phyloP scores from a whole-genome alignment of 352 stramenopile genomes.

The Phytophthora fragariae region DNA sequence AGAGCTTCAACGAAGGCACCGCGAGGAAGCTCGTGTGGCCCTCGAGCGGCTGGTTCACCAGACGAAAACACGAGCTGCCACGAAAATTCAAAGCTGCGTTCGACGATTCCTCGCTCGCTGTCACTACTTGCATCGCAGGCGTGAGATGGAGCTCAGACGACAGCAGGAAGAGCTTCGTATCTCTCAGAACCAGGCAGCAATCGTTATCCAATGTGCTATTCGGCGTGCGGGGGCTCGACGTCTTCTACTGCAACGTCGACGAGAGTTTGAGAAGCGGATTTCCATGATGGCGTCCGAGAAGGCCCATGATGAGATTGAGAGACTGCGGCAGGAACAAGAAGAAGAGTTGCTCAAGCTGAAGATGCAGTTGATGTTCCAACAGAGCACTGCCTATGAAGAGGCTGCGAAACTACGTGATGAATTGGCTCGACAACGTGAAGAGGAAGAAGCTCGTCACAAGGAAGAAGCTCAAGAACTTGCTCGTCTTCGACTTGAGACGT shows the following conservation, averaged over 20 bases:
- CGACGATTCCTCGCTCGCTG: constrained; percentile 61
- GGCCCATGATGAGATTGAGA: constrained; percentile 82
- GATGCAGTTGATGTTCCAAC: constrained; percentile 69
- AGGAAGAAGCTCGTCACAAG: constrained; percentile 52
- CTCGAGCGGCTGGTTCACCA: constrained; percentile 67
- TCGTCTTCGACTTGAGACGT: constrained; percentile 55
- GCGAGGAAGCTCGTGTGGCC: constrained; percentile 54
- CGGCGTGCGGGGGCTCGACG: constrained; percentile 52
- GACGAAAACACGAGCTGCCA: constrained; percentile 64
- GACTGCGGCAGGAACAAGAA: constrained; percentile 75
- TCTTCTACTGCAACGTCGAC: constrained; percentile 51
- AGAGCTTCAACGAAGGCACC: constrained; percentile 48
- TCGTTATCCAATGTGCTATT: constrained; percentile 77
- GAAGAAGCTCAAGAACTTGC: constrained; percentile 68
- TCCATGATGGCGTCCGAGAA: constrained; percentile 87
- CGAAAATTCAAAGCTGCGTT: constrained; percentile 75
- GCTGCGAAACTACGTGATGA: constrained; percentile 51
- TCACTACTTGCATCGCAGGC: constrained; percentile 40
- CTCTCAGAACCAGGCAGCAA: constrained; percentile 53
- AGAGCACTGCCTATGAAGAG: constrained; percentile 57
- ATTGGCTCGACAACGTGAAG: constrained; percentile 52
- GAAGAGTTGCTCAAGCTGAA: constrained; percentile 71
- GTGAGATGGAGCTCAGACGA: constrained; percentile 41
- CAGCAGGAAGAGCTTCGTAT: constrained; percentile 37
- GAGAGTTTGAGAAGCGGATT: constrained; percentile 80